Conservation (phyloP, 805 yeast genomes). For the Ogataea pini region DNA sequence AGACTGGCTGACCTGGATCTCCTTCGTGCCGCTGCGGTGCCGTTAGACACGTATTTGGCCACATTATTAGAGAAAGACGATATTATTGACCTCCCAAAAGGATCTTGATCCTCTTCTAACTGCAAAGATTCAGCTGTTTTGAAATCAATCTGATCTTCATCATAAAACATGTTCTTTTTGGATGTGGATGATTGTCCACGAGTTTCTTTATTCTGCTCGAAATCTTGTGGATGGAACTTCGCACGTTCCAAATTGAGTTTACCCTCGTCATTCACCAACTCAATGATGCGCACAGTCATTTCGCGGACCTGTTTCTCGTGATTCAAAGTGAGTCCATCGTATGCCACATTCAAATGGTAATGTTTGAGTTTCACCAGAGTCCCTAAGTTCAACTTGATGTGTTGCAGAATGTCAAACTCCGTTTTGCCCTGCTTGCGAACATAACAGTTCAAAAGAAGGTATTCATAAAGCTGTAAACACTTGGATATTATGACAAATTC, state of each 20-base stretch:
- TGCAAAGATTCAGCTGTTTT: slow-evolving; percentile 7
- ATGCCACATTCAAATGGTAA: slow-evolving; percentile 17
- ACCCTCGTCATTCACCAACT: slow-evolving; percentile 17
- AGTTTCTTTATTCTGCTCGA: not conserved
- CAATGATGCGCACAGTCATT: slow-evolving; percentile 17
- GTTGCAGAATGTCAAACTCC: slow-evolving; percentile 27
- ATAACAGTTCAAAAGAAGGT: slow-evolving; percentile 31
- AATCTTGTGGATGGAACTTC: slow-evolving; percentile 20
- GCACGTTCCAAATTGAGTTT: slow-evolving; percentile 19
- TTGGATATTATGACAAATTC: slow-evolving; percentile 31
- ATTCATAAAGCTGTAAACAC: slow-evolving; percentile 30
- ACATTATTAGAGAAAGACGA: slow-evolving; percentile 24
- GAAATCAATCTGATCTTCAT: slow-evolving; percentile 17
- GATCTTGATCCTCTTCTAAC: slow-evolving; percentile 19
- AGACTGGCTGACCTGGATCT: slow-evolving; percentile 11
- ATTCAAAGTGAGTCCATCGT: slow-evolving; percentile 26
- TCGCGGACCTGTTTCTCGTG: slow-evolving; percentile 28
- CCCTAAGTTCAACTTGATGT: slow-evolving; percentile 18
- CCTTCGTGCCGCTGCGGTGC: slow-evolving; percentile 13
- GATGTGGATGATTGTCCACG: not conserved
- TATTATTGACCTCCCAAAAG: slow-evolving; percentile 24
- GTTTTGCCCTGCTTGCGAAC: slow-evolving; percentile 6
- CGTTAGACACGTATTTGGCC: slow-evolving; percentile 15
- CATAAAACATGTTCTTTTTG: slow-evolving; percentile 19
- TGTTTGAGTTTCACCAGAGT: slow-evolving; percentile 16